Evolutionary conservation across 352 stramenopile genomes (phyloP).

Genomic region (Phytophthora vignae): DNA sequence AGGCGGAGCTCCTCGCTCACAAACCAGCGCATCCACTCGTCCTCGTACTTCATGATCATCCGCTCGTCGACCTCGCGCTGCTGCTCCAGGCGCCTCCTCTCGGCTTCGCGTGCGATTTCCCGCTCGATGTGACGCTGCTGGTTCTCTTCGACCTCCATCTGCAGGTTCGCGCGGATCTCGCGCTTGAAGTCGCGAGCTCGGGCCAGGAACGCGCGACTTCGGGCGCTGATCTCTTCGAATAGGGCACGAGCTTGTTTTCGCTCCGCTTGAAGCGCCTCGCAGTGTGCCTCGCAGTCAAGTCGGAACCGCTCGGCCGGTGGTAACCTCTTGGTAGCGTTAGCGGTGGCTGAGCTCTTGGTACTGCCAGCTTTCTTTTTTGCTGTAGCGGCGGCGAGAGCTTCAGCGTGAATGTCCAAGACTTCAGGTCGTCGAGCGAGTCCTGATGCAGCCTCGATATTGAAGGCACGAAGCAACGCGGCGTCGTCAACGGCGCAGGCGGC

Average conservation of each 20-base stretch:
- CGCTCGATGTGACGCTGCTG: conserved; percentile 60
- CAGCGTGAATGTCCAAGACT: conserved; percentile 45
- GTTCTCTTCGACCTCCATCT: conserved; percentile 55
- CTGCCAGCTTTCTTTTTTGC: conserved; percentile 32
- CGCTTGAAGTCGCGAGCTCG: conserved; percentile 62
- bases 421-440: conserved; percentile 55
- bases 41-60: conserved; percentile 76
- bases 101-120: conserved; percentile 50
- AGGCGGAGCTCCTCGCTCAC: conserved; percentile 55
- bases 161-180: conserved; percentile 64
- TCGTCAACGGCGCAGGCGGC: conserved; percentile 60
- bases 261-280: conserved; percentile 15
- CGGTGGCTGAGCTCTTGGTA: not conserved
- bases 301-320: conserved; percentile 51
- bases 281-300: conserved; percentile 27
- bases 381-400: conserved; percentile 23
- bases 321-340: conserved; percentile 4
- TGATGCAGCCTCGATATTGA: conserved; percentile 47
- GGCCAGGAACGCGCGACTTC: conserved; percentile 33
- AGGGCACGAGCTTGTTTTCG: conserved; percentile 6
- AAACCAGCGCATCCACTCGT: conserved; percentile 71
- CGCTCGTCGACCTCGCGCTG: conserved; percentile 61
- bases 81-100: conserved; percentile 45
- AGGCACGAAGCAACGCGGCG: conserved; percentile 54
- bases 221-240: conserved; percentile 28